These are phyloP conservation scores for Brassica nigra DNA, from an alignment of 345 rosid species.

Conservation along the genomic window DNA sequence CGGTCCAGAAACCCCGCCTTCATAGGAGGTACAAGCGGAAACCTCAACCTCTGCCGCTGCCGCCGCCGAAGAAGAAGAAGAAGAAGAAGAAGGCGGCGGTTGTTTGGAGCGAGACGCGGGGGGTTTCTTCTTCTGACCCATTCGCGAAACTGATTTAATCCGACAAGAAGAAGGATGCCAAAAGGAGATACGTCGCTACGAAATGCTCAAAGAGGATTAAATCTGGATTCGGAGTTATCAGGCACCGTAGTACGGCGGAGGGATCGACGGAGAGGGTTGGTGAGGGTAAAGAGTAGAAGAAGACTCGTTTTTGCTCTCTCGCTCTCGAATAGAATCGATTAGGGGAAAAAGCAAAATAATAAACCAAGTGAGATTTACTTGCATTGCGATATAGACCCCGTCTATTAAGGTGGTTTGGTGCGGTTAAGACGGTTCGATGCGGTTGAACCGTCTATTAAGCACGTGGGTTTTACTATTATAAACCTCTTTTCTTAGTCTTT, in stretches of 20 bases:
- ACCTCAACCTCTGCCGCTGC: slow-evolving; percentile 31
- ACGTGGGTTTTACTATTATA: background rate
- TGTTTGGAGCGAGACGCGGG: slow-evolving; percentile 63
- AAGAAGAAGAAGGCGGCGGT: slow-evolving; percentile 20
- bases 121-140: slow-evolving; percentile 85
- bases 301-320: slow-evolving; percentile 24
- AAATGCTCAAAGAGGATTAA: slow-evolving; percentile 22
- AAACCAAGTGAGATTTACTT: background rate
- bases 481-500: too few relatives aligned
- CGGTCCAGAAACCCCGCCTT: slow-evolving; percentile 11
- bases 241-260: slow-evolving; percentile 21
- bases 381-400: background rate
- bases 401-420: too few relatives aligned
- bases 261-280: slow-evolving; percentile 51
- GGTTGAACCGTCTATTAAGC: background rate
- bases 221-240: slow-evolving; percentile 22
- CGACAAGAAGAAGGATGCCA: slow-evolving; percentile 42
- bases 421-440: background rate
- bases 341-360: background rate
- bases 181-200: background rate
- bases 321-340: background rate
- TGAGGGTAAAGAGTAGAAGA: slow-evolving; percentile 34
- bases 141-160: slow-evolving; percentile 46
- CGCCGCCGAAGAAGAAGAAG: slow-evolving; percentile 16
- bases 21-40: background rate